Evolutionary conservation across 2,329 filamentous ascomycete genomes (phyloP).

Genomic region (Claviceps monticola): DNA sequence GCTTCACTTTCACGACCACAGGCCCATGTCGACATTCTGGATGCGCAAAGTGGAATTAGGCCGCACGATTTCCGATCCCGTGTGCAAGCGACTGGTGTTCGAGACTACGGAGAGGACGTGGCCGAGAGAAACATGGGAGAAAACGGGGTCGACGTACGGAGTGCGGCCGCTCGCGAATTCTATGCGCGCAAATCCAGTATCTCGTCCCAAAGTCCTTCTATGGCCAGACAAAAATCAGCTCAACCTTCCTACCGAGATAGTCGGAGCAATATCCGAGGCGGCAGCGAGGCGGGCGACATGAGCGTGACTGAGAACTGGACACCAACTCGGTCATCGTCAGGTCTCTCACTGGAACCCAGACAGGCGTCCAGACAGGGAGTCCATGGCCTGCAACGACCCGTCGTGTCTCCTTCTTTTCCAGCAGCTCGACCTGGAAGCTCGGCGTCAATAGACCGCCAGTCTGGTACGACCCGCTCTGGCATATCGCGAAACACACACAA

Average conservation of each 20-base stretch:
- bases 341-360: not conserved
- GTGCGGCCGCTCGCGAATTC: constrained; percentile 19
- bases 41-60: constrained; percentile 24
- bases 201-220: constrained; percentile 1
- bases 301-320: not conserved
- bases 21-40: constrained; percentile 9
- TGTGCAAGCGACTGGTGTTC: constrained; percentile 31
- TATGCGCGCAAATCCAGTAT: constrained; percentile 10
- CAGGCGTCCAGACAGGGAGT: not conserved
- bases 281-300: constrained; percentile 1
- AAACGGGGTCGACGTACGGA: constrained; percentile 19
- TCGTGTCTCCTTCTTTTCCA: not conserved
- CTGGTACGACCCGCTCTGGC: not conserved
- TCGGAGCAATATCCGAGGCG: not conserved
- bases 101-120: constrained; percentile 46
- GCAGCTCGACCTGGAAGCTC: not conserved
- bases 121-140: constrained; percentile 40
- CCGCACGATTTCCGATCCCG: constrained; percentile 31
- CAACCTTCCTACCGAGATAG: not conserved
- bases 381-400: not conserved
- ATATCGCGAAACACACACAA: not conserved
- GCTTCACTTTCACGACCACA: not conserved
- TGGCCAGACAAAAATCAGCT: constrained; percentile 2
- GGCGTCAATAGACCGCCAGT: not conserved
- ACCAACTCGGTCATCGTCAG: not conserved